These are phyloP conservation scores for Botryotinia calthae DNA, from an alignment of 2,329 filamentous ascomycete species.

Conservation along the genomic window DNA sequence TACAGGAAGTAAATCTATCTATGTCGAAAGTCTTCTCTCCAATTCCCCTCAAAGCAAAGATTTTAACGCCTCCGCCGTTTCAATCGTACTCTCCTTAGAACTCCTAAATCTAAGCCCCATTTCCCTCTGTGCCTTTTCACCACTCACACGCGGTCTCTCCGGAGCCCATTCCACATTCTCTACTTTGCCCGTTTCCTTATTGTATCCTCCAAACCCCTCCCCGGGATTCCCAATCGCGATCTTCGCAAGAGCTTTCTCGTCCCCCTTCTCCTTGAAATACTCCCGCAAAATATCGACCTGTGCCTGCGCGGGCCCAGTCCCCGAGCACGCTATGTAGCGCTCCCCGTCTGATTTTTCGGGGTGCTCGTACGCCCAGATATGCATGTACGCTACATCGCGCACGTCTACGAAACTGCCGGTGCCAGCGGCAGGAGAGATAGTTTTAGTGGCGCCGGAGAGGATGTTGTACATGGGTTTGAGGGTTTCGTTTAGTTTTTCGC, in stretches of 20 bases:
- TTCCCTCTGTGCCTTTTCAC: conserved; percentile 34
- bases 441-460: conserved; percentile 38
- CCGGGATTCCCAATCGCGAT: conserved; percentile 43
- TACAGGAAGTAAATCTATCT: not conserved
- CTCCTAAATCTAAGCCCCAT: conserved; percentile 35
- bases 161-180: conserved; percentile 22
- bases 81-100: conserved; percentile 36
- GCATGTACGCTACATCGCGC: conserved; percentile 44
- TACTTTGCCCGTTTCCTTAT: conserved; percentile 30
- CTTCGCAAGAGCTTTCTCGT: conserved; percentile 29
- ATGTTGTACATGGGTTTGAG: conserved; percentile 39
- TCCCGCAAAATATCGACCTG: conserved; percentile 44
- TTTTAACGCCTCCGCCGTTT: conserved; percentile 41
- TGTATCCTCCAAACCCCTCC: conserved; percentile 41
- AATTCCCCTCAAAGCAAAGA: conserved; percentile 22
- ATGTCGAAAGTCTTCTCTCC: not conserved
- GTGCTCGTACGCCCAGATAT: conserved; percentile 42
- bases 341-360: conserved; percentile 42
- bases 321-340: conserved; percentile 42
- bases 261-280: conserved; percentile 39
- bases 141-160: conserved; percentile 31
- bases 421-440: conserved; percentile 31
- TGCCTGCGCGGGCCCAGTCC: conserved; percentile 40
- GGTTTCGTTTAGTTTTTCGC: conserved; percentile 39
- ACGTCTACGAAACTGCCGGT: conserved; percentile 43